Evolutionary conservation across 140 eudicot species (phyloP), one percentile per base, ranked within the genome.

Genomic region (Anethum foeniculum): DNA sequence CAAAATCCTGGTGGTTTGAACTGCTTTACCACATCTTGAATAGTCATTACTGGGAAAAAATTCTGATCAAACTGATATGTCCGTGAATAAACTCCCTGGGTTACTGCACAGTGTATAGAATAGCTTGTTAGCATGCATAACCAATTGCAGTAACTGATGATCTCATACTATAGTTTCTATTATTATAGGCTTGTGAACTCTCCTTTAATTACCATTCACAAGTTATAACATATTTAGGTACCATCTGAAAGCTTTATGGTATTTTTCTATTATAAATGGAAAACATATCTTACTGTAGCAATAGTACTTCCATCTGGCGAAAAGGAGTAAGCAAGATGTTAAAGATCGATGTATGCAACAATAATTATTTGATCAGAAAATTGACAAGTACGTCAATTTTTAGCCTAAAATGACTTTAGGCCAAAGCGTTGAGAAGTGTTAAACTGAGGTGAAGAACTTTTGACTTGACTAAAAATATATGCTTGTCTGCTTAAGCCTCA

Each of bases 41-140:
- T 89, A 25, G 86, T 83, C 77, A 87, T 87, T 85, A 95, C 87
- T 34, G 12, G 77, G 36, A 47, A 65, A 2, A 52, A 32, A 39
- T 48, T 2, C 2, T 0, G 71, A 85, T 95, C 98, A 79, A 91
- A 95, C 71, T 0, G 1, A 46, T 71, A 62, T n/a, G 86, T 9
- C 43, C 99, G 89, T 56, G 97, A 86, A 67, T 1, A 84, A 76
- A 92, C 60, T 58, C 93, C 89, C 80, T 93, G 97, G 19, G 43
- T 78, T 76, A 91, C 99, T 95, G 95, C 76, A 27, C 60, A 79
- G 27, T 25, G 44, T 67, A 47, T 23, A 44, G 38, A 46, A 41
- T 27, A 79, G 18, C 32, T 14, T 43, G 76, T 79, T 12, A 79
- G 38, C 16, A 8, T 15, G 28, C 4, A 27, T 46, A 39, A 27